These are phyloP conservation scores for Clitoria ternatea DNA, from an alignment of 306 rosid genomes.

Conservation along the genomic window DNA sequence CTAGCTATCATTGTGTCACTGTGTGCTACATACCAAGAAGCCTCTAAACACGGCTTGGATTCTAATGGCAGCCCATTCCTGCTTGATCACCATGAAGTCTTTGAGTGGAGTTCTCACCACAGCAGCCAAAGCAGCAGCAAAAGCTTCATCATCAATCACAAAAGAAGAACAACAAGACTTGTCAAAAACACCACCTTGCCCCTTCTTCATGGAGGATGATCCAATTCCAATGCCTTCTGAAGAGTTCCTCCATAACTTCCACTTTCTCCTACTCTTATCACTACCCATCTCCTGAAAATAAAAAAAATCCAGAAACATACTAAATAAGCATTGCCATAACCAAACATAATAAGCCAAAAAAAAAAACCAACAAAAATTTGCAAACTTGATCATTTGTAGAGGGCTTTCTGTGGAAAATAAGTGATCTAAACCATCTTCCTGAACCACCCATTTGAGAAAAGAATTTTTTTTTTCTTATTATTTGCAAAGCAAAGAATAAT, in stretches of 20 bases:
- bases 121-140: constrained; percentile 69
- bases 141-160: constrained; percentile 38
- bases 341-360: not conserved
- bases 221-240: constrained; percentile 57
- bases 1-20: not conserved
- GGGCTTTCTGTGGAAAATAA: constrained; percentile 51
- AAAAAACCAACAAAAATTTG: not conserved
- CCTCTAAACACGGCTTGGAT: constrained; percentile 77
- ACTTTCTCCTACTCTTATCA: constrained; percentile 66
- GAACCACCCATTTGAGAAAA: constrained; percentile 67
- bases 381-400: constrained; percentile 47
- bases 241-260: constrained; percentile 80
- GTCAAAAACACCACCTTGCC: constrained; percentile 10
- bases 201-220: constrained; percentile 38
- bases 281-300: constrained; percentile 52
- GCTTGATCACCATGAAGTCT: constrained; percentile 55
- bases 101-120: constrained; percentile 69
- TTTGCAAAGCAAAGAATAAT: no score
- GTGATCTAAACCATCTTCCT: constrained; percentile 79
- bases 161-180: constrained; percentile 32
- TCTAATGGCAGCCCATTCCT: constrained; percentile 79
- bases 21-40: constrained; percentile 47
- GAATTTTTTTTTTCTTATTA: not conserved
- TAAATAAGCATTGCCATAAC: not conserved
- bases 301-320: not conserved